Evolutionary conservation across 192 early-diverging fungal species (phyloP), one percentile per base, ranked within the genome.

Genomic region (Coemansia sp.): DNA sequence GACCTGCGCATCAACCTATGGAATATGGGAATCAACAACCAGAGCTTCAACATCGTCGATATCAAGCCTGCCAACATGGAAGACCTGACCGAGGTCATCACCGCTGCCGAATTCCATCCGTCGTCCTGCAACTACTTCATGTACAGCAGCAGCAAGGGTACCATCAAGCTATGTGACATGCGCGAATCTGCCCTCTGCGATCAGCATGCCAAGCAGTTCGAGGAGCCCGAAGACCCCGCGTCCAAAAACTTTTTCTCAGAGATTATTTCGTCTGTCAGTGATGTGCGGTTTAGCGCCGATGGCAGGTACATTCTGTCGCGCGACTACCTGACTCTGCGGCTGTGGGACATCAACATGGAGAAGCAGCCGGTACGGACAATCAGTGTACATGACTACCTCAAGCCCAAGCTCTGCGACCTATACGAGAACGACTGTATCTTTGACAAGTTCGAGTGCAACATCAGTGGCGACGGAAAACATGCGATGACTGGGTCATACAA

Each of bases 41-140:
- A 99, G 85, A 96, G 95, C 76, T 99, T 99, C 87, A 99, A 99
- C 76, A 96, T 99, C 86, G 96, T 99, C 53, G 98, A 99, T 75
- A 99, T 99, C 78, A 99, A 99, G 86, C 98, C 98, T 38, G 94
- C 92, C n/a, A 98, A 98, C 73, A 99, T 99, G 97, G 97, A 99
- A 72, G 96, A 99, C 68, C 75, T 99, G 71, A 98, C 96, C 28
- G 96, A 99, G 76, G 97, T 99, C 71, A 99, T 99, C 75, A 99
- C 97, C 22, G 93, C 95, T 0, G 95, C 96, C 39, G 96, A 98
- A 84, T 99, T 99, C 85, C 96, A 99, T 74, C 97, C 97, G 1
- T 59, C 73, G 35, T 92, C 95, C 67, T 99, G 98, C 88, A 97
- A 98, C 85, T 77, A 96, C 60, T 98, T 99, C 78, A 94, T 95